Conservation (phyloP, 495 filamentous ascomycete genomes). For the Daldinia bambusicola region DNA sequence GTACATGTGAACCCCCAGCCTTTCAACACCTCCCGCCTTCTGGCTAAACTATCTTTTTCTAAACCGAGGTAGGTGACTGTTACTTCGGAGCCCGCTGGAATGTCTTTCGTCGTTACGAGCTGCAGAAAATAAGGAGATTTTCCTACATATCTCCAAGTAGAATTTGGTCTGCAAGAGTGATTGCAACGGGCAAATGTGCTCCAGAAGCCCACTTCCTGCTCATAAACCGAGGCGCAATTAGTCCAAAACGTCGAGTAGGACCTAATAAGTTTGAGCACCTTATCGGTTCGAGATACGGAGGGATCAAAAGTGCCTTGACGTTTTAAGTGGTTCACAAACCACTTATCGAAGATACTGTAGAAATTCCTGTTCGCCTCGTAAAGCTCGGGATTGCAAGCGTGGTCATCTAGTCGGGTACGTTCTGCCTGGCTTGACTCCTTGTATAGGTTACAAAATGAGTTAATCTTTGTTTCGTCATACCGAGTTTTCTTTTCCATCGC, state of each 20-base stretch:
- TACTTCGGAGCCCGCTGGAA: background rate
- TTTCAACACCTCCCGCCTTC: background rate
- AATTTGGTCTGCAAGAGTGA: slow-evolving; percentile 7
- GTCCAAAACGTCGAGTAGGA: background rate
- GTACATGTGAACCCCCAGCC: background rate
- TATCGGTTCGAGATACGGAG: background rate
- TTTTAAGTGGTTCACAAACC: background rate
- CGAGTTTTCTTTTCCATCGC: background rate
- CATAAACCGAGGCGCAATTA: background rate
- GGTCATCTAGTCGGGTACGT: slow-evolving; percentile 54
- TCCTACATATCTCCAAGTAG: background rate
- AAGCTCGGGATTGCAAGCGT: slow-evolving; percentile 63
- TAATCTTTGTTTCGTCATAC: background rate
- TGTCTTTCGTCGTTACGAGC: background rate
- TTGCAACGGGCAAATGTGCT: background rate
- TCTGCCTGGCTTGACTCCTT: background rate
- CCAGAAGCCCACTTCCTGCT: background rate
- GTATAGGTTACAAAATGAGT: too few species aligned
- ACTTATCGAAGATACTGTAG: slow-evolving; percentile 50
- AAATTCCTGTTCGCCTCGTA: slow-evolving; percentile 65
- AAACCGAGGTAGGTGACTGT: background rate
- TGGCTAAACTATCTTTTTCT: background rate
- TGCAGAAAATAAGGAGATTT: background rate
- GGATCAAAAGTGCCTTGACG: background rate
- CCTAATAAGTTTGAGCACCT: background rate